phyloP scores from a whole-genome alignment of 768 basidiomycete species.

The Tylopilus subfusipes region DNA sequence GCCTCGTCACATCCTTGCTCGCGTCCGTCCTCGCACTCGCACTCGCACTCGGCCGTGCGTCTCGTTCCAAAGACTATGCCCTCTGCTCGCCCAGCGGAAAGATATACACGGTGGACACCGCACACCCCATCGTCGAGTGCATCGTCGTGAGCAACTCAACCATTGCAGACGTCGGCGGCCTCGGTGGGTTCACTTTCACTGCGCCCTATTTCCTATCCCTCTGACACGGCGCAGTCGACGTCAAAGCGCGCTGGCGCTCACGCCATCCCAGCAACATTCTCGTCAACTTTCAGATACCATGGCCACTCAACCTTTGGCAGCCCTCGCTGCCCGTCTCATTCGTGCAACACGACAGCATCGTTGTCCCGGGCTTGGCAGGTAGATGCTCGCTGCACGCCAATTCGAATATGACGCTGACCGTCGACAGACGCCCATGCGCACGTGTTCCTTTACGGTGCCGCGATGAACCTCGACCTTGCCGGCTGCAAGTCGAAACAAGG shows the following conservation, averaged over 20 bases:
- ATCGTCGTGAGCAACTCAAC: constrained; percentile 48
- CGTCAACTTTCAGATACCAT: constrained; percentile 19
- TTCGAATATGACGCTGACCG: neutral
- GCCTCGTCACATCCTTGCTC: constrained; percentile 7
- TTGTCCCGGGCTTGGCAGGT: constrained; percentile 78
- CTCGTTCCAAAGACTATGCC: constrained; percentile 38
- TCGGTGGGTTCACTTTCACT: constrained; percentile 38
- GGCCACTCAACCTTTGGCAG: constrained; percentile 22
- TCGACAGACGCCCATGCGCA: constrained; percentile 76
- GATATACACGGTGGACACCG: constrained; percentile 70
- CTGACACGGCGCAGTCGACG: constrained; percentile 13
- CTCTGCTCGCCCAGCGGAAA: constrained; percentile 51
- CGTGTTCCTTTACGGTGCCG: constrained; percentile 63
- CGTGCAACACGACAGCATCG: constrained; percentile 38
- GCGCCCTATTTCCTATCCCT: neutral
- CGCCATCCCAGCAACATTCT: neutral
- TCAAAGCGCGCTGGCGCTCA: constrained; percentile 24
- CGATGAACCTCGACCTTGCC: constrained; percentile 64
- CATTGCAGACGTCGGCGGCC: constrained; percentile 47
- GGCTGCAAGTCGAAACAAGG: constrained; percentile 58
- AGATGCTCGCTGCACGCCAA: neutral
- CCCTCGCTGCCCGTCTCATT: constrained; percentile 20
- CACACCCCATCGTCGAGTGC: constrained; percentile 53
- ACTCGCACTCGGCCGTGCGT: neutral
- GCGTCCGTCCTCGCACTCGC: constrained; percentile 1